Conservation (phyloP, 2,329 filamentous ascomycete genomes). For the Trichoderma sp. region DNA sequence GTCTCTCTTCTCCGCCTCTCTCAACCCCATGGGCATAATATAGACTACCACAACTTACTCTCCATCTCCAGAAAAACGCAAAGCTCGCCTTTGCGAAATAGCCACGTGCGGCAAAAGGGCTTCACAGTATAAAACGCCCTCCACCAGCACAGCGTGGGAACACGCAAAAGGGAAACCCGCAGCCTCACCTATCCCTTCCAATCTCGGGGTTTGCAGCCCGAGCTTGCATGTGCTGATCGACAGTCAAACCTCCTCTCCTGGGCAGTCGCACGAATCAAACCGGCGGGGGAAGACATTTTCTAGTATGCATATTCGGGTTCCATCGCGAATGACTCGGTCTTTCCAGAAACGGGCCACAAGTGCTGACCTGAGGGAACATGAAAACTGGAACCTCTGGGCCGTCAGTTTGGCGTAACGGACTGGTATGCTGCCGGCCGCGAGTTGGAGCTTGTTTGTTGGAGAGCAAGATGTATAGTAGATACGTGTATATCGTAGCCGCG, state of each 20-base stretch:
- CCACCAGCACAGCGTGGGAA: not conserved
- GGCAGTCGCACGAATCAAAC: conserved; percentile 15
- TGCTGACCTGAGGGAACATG: not conserved
- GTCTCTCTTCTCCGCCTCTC: not conserved
- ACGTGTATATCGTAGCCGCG: not conserved
- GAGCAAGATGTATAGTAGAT: not conserved
- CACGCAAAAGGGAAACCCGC: not conserved
- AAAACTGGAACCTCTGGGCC: conserved; percentile 1
- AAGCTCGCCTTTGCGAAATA: not conserved
- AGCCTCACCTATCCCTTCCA: not conserved
- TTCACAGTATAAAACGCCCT: not conserved
- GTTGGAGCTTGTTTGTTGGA: not conserved
- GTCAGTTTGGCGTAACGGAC: not conserved
- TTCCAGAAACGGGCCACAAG: conserved; percentile 4
- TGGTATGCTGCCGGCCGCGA: conserved; percentile 1
- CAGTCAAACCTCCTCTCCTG: not conserved
- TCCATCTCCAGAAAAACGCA: not conserved
- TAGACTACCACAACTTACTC: not conserved
- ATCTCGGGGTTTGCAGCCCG: conserved; percentile 12
- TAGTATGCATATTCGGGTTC: conserved; percentile 14
- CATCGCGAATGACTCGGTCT: conserved; percentile 24
- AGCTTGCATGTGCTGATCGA: conserved; percentile 22
- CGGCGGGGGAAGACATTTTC: not conserved
- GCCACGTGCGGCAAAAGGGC: not conserved
- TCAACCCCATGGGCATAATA: not conserved